A percentile compares a stretch with the other conserved stretches of the same genome.
Conservation (phyloP, 2,329 filamentous ascomycete species). For the Monosporascus sp. region DNA sequence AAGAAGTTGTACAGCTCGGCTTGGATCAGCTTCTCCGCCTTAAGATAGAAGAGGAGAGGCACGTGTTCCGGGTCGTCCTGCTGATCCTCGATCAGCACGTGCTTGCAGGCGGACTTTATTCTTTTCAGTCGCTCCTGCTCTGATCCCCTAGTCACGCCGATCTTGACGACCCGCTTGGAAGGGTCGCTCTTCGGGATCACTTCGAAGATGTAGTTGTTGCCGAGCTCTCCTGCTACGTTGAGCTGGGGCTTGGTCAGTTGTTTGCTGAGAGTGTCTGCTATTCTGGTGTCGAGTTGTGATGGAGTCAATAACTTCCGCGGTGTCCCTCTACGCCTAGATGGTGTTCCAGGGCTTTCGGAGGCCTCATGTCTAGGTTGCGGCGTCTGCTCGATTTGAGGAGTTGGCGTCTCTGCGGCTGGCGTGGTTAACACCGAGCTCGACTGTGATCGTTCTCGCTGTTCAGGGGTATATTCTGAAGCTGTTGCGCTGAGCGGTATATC, state of each 20-base stretch:
- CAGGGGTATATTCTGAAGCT: too few species aligned
- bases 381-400: not conserved
- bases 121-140: not conserved
- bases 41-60: conserved; percentile 1
- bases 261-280: not conserved
- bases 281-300: not conserved
- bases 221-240: not conserved
- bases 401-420: not conserved
- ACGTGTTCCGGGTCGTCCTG: conserved; percentile 6
- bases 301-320: not conserved
- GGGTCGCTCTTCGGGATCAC: not conserved
- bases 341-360: not conserved
- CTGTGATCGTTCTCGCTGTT: not conserved
- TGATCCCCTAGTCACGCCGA: conserved; percentile 1
- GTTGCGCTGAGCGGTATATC: too few species aligned
- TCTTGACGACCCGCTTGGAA: conserved; percentile 1
- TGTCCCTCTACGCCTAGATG: not conserved
- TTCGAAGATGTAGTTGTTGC: conserved; percentile 8
- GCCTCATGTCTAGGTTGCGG: not conserved
- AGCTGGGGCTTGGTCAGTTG: not conserved
- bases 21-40: conserved; percentile 5
- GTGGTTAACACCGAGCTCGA: not conserved
- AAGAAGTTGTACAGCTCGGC: conserved; percentile 1
- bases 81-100: not conserved
- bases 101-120: conserved; percentile 1